Conservation (phyloP, 805 yeast genomes). For the Myxozyma mucilagina region DNA sequence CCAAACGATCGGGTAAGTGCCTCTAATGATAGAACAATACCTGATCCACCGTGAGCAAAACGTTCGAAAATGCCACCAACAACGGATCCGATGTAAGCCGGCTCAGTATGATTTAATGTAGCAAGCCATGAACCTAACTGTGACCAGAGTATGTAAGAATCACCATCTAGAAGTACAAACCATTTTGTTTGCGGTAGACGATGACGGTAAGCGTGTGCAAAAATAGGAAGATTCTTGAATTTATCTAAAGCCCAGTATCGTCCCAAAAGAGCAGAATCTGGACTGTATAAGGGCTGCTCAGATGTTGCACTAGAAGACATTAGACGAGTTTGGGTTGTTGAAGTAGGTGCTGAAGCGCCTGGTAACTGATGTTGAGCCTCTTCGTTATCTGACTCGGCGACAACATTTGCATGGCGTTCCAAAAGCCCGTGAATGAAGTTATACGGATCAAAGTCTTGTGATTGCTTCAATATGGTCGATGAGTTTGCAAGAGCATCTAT, state of each 20-base stretch:
- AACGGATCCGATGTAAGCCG: conserved; percentile 38
- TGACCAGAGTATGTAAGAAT: conserved; percentile 37
- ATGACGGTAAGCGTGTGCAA: conserved; percentile 39
- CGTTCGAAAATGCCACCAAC: conserved; percentile 27
- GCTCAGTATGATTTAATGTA: conserved; percentile 34
- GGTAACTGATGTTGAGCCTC: background rate
- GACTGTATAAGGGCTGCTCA: background rate
- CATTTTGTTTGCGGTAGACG: conserved; percentile 37
- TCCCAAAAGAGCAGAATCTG: background rate
- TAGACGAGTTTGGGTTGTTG: background rate
- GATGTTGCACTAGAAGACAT: background rate
- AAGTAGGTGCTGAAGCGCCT: background rate
- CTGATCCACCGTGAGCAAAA: conserved; percentile 45
- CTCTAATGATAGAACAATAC: conserved; percentile 39
- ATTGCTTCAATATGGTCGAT: conserved; percentile 3
- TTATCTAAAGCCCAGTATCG: conserved; percentile 41
- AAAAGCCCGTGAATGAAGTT: background rate
- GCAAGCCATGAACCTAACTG: conserved; percentile 34
- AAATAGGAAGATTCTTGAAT: conserved; percentile 44
- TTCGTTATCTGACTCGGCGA: background rate
- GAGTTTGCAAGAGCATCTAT: conserved; percentile 37
- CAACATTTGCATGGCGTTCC: conserved; percentile 4
- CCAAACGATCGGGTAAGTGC: conserved; percentile 39
- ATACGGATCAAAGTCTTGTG: conserved; percentile 34
- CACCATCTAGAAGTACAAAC: conserved; percentile 43